Base-by-base conservation (phyloP, 1,284 basidiomycete genomes). In the Cutaneotrichosporon sp. region DNA sequence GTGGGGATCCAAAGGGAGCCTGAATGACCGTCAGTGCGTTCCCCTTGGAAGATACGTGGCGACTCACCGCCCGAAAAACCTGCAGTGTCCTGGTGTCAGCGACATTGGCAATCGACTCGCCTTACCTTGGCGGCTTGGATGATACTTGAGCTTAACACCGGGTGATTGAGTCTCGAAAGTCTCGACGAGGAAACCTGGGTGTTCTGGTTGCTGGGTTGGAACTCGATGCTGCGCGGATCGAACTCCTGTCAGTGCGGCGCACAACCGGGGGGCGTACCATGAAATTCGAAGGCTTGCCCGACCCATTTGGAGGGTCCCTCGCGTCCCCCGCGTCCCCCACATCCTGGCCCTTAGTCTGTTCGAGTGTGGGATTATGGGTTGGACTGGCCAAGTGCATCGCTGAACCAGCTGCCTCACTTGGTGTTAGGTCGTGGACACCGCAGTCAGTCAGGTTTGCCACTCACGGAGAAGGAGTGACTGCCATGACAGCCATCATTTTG, bases 141-240 rank as follows among this genome's bases (percentile, higher is more conserved):
- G n/a, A n/a, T n/a, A 12, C 12, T 29, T 29, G 27, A 12, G 27
- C 12, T 29, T 12, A 7, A 12, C 27, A 12, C 27, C 27, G 27
- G 38, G 4, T 4, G 11, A 1, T 39, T 39, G 12, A 24, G 12
- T 25, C 22, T 16, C 38, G 22, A 20, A 26, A 16, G 1, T 20
- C 7, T 24, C 20, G 20, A 8, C 20, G 20, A 9, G 8, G 35
- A 8, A 22, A 11, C 24, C 14, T 39, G 38, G n/a, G 38, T 16
- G 38, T 19, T 16, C 22, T 19, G 24, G 19, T 2, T 19, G 26
- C 42, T 37, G 9, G 26, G 49, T 11, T 51, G 41, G 6, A 35
- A 51, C 5, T 17, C 29, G 10, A 31, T 5, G 17, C 29, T 29
- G 42, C 42, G 42, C 12, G 52, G 46, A 31, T 53, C 52, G 32